Conservation (phyloP, 2,329 filamentous ascomycete species). For the Aspergillus ochraceus region DNA sequence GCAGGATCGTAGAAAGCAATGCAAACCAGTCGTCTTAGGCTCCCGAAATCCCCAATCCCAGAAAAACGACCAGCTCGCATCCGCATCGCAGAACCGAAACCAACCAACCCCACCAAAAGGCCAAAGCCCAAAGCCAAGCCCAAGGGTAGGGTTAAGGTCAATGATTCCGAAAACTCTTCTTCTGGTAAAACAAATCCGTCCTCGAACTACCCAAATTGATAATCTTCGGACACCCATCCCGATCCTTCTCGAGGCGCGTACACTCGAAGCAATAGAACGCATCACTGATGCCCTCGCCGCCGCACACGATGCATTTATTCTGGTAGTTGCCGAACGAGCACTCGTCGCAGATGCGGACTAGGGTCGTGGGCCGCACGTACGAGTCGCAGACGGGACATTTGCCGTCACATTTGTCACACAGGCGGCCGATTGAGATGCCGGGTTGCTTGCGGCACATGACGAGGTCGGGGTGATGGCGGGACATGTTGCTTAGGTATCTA, state of each 20-base stretch:
- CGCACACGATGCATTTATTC: conserved; percentile 99
- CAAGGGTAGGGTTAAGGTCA: conserved; percentile 21
- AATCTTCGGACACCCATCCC: conserved; percentile 98
- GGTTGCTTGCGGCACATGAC: conserved; percentile 99
- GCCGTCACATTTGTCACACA: conserved; percentile 99
- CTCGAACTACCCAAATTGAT: conserved; percentile 95
- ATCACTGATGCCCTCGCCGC: conserved; percentile 95
- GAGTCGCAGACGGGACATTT: conserved; percentile 99
- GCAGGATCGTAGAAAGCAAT: conserved; percentile 4
- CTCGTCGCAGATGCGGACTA: conserved; percentile 98
- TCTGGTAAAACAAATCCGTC: conserved; percentile 84
- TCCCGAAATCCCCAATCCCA: conserved; percentile 5
- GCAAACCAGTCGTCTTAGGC: not conserved
- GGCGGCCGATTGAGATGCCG: conserved; percentile 94
- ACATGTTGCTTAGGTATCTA: conserved; percentile 60
- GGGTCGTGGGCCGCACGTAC: conserved; percentile 95
- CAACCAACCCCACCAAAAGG: conserved; percentile 1
- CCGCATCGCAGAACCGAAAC: not conserved
- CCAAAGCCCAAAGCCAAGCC: no score
- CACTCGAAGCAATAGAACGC: conserved; percentile 99
- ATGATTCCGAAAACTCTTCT: conserved; percentile 58
- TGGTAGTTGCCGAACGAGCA: conserved; percentile 99
- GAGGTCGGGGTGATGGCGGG: conserved; percentile 93
- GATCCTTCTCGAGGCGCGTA: conserved; percentile 91
- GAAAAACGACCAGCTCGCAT: conserved; percentile 9